phyloP scores from a whole-genome alignment of 176 grass and related monocot species.

The Saccharum spontaneum region DNA sequence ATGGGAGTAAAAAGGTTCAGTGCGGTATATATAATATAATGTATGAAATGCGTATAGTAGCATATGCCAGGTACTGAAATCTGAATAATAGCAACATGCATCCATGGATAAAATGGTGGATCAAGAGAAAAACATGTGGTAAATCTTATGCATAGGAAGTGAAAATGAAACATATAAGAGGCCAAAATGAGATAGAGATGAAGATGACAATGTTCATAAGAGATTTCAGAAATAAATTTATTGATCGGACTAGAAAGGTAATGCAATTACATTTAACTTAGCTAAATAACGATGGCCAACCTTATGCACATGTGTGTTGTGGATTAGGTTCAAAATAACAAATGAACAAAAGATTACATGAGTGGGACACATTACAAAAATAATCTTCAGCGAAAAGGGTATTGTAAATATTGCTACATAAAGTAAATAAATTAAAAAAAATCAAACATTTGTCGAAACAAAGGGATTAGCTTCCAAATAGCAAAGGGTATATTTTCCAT shows the following conservation, averaged over 20 bases:
- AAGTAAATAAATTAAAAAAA: constrained; percentile 19
- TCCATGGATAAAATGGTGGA: background rate
- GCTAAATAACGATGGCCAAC: background rate
- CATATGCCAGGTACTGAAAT: constrained; percentile 3
- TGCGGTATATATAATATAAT: background rate
- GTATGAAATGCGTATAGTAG: background rate
- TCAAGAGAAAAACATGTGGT: constrained; percentile 24
- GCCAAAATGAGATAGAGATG: constrained; percentile 26
- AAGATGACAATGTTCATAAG: constrained; percentile 10
- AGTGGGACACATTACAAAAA: background rate
- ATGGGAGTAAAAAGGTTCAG: background rate
- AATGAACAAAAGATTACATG: background rate
- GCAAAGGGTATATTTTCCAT: constrained; percentile 1
- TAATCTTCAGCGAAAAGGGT: background rate
- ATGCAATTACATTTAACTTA: constrained; percentile 14
- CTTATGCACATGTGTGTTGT: background rate
- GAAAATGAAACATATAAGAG: background rate
- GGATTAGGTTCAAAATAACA: constrained; percentile 13
- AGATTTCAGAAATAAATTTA: background rate
- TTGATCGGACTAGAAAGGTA: background rate
- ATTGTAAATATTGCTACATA: constrained; percentile 28
- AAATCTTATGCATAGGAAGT: constrained; percentile 4
- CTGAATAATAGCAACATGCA: constrained; percentile 19
- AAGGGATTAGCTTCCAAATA: background rate
- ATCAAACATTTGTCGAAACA: constrained; percentile 11